Evolutionary conservation across 2,329 filamentous ascomycete genomes (phyloP).

Genomic region (Aspergillus eucalypticola): DNA sequence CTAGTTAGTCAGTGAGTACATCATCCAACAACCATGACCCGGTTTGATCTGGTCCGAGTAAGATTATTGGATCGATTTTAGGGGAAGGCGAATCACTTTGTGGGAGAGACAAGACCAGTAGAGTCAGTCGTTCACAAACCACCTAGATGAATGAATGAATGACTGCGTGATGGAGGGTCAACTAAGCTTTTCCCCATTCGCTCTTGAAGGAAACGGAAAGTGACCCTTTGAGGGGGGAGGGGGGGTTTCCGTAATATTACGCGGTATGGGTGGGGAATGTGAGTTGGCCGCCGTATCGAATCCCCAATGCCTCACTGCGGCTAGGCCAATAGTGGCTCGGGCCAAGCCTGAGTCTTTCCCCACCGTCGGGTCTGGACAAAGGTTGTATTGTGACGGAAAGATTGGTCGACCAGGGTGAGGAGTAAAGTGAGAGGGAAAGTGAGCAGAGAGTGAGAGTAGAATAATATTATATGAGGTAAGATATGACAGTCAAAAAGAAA

Average conservation of each 20-base stretch:
- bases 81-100: neutral
- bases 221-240: neutral
- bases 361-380: constrained; percentile 25
- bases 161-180: neutral
- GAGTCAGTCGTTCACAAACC: too few species aligned
- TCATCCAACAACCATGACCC: neutral
- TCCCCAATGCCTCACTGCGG: constrained; percentile 15
- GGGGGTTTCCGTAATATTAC: constrained; percentile 12
- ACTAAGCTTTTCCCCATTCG: neutral
- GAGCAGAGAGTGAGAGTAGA: neutral
- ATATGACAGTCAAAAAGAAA: too few species aligned
- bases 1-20: too few species aligned
- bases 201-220: neutral
- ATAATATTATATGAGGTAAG: too few species aligned
- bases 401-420: neutral
- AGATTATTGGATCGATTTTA: neutral
- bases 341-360: constrained; percentile 18
- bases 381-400: constrained; percentile 12
- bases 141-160: too few species aligned
- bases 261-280: constrained; percentile 16
- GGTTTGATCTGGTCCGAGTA: neutral
- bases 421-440: neutral
- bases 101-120: neutral
- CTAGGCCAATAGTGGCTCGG: constrained; percentile 19
- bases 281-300: constrained; percentile 20